A percentile compares a stretch with the other conserved stretches of the same genome.
Conservation (phyloP, 2,329 filamentous ascomycete genomes). For the Lecanicillium sp. region DNA sequence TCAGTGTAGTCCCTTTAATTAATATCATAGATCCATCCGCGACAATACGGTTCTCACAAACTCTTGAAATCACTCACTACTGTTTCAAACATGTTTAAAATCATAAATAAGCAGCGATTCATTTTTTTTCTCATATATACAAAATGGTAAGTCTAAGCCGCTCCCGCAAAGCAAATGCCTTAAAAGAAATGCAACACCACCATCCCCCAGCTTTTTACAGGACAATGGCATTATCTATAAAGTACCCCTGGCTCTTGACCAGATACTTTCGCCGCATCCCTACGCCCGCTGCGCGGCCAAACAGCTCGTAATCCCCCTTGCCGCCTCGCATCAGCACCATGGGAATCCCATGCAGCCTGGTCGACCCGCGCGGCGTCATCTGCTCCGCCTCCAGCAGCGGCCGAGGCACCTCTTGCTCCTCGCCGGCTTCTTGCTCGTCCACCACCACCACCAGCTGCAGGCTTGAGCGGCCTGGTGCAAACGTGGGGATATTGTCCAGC, state of each 20-base stretch:
- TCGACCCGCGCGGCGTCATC: slow-evolving; percentile 59
- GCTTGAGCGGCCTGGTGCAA: slow-evolving; percentile 48
- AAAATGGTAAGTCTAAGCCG: too few species aligned
- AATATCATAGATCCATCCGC: too few species aligned
- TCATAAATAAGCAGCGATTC: too few species aligned
- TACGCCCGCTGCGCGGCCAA: slow-evolving; percentile 56
- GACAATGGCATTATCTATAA: slow-evolving; percentile 72
- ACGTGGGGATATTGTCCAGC: slow-evolving; percentile 74
- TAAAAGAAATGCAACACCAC: background rate
- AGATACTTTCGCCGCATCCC: slow-evolving; percentile 72
- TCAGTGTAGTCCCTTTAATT: too few species aligned
- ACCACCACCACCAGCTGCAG: slow-evolving; percentile 80
- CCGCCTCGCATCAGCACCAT: slow-evolving; percentile 78
- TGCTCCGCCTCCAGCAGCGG: slow-evolving; percentile 74
- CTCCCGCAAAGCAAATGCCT: too few species aligned
- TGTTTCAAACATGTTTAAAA: too few species aligned
- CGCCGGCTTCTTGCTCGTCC: slow-evolving; percentile 24
- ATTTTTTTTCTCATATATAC: background rate
- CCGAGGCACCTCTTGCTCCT: slow-evolving; percentile 30
- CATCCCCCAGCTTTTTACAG: too few species aligned
- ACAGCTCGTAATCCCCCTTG: slow-evolving; percentile 47
- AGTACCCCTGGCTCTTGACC: slow-evolving; percentile 71
- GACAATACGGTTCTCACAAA: too few species aligned
- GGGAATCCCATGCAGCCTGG: slow-evolving; percentile 63
- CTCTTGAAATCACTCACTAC: too few species aligned